A percentile compares a stretch with the other conserved stretches of the same genome.
Evolutionary conservation across 75 land plant genomes (phyloP).

Genomic region (Chamaecyparis obtusa): DNA sequence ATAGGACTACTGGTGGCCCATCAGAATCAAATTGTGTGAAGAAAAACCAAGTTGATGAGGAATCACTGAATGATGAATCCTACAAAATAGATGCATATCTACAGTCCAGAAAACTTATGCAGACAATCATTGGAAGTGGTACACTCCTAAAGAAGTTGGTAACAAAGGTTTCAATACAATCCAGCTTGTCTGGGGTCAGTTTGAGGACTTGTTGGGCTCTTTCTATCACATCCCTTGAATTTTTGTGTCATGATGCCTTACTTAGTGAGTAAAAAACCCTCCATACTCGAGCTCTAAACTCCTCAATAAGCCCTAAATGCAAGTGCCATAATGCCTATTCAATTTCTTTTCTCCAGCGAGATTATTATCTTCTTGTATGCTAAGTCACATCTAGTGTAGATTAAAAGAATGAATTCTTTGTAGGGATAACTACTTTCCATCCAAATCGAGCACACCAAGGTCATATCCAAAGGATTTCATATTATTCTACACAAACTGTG

Average conservation of each 20-base stretch:
- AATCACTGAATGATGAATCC: conserved; percentile 20
- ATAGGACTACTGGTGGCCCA: conserved; percentile 46
- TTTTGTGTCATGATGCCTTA: not conserved
- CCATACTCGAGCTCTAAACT: too few relatives aligned
- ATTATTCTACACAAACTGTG: too few relatives aligned
- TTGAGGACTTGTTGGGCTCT: conserved; percentile 37
- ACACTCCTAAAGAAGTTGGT: conserved; percentile 34
- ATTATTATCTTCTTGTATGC: too few relatives aligned
- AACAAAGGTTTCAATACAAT: conserved; percentile 31
- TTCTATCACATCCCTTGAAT: conserved; percentile 8
- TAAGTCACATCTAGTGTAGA: too few relatives aligned
- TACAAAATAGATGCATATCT: conserved; percentile 38
- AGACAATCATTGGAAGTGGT: conserved; percentile 52
- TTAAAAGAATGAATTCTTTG: too few relatives aligned
- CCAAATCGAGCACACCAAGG: too few relatives aligned
- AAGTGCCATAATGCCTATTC: too few relatives aligned
- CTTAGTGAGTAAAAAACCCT: too few relatives aligned
- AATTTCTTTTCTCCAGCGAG: too few relatives aligned
- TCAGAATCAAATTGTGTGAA: conserved; percentile 48
- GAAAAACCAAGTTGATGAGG: conserved; percentile 62
- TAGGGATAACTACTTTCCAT: too few relatives aligned
- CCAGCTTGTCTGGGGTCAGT: conserved; percentile 28
- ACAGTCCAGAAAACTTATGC: conserved; percentile 73
- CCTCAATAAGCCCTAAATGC: too few relatives aligned
- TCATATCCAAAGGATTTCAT: too few relatives aligned